A percentile compares a stretch with the other conserved stretches of the same genome.
phyloP scores from a whole-genome alignment of 345 rosid species.

The Pistacia vera region DNA sequence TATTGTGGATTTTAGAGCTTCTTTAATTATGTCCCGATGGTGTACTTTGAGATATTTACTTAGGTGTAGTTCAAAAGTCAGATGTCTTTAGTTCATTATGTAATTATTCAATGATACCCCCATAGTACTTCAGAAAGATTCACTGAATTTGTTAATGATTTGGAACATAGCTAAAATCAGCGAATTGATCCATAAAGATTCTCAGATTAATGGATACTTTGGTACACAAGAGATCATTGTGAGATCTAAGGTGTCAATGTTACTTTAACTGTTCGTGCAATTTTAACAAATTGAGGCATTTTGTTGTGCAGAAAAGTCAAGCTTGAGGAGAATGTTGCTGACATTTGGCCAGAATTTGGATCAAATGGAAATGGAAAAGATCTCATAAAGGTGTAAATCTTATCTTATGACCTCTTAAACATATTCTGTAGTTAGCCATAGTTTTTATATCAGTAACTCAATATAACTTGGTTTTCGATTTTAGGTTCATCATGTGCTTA shows the following conservation, averaged over 20 bases:
- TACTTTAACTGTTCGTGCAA: background rate
- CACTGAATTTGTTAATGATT: background rate
- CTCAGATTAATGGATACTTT: background rate
- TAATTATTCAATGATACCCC: no score
- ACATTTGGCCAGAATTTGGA: constrained; percentile 83
- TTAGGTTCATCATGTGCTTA: constrained; percentile 84
- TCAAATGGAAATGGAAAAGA: constrained; percentile 58
- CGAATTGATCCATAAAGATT: background rate
- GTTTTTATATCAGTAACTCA: background rate
- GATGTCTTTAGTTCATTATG: no score
- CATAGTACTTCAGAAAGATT: background rate
- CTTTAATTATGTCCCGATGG: no score
- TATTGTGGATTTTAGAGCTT: no score
- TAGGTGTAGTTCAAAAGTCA: no score
- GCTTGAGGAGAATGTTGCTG: constrained; percentile 73
- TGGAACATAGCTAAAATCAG: background rate
- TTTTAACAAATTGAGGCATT: constrained; percentile 9
- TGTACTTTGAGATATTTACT: no score
- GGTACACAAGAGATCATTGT: background rate
- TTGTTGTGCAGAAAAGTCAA: constrained; percentile 72
- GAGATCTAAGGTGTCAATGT: background rate
- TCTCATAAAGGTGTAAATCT: constrained; percentile 62
- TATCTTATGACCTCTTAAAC: background rate
- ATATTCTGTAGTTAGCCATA: no score
- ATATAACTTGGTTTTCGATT: constrained; percentile 19